A percentile compares a stretch with the other conserved stretches of the same genome.
Evolutionary conservation across 1,284 basidiomycete species (phyloP).

Genomic region (Polyporus tsugae): DNA sequence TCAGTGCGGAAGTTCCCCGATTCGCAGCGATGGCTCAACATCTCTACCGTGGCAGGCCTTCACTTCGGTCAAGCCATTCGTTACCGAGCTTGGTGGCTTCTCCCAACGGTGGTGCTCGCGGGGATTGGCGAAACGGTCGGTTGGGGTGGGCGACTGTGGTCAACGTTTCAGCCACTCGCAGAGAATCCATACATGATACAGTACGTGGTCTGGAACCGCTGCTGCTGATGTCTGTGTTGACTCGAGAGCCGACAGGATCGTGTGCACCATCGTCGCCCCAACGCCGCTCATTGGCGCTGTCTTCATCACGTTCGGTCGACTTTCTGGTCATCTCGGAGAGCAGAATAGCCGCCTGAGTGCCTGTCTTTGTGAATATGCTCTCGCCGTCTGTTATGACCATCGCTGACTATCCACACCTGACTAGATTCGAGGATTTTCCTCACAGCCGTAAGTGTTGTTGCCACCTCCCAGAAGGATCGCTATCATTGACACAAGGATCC

Average conservation of each 20-base stretch:
- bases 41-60: constrained; percentile 35
- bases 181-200: constrained; percentile 41
- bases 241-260: constrained; percentile 40
- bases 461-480: not conserved
- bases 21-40: constrained; percentile 5
- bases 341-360: constrained; percentile 41
- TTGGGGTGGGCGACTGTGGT: constrained; percentile 51
- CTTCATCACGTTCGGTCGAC: constrained; percentile 55
- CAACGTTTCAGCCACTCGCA: constrained; percentile 34
- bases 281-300: constrained; percentile 57
- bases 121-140: constrained; percentile 62
- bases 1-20: constrained; percentile 4
- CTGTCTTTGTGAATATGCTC: constrained; percentile 47
- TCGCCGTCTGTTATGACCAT: not conserved
- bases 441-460: constrained; percentile 35
- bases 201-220: constrained; percentile 43
- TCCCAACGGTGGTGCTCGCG: constrained; percentile 59
- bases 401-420: constrained; percentile 1
- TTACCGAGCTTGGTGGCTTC: constrained; percentile 57
- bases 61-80: constrained; percentile 55
- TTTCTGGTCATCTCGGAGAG: constrained; percentile 49
- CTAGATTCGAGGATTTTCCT: constrained; percentile 49
- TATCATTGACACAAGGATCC: not conserved
- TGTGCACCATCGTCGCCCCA: constrained; percentile 51
- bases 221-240: constrained; percentile 38